phyloP scores from a whole-genome alignment of 176 grass and related monocot genomes.

The Phoenix dactylifera region DNA sequence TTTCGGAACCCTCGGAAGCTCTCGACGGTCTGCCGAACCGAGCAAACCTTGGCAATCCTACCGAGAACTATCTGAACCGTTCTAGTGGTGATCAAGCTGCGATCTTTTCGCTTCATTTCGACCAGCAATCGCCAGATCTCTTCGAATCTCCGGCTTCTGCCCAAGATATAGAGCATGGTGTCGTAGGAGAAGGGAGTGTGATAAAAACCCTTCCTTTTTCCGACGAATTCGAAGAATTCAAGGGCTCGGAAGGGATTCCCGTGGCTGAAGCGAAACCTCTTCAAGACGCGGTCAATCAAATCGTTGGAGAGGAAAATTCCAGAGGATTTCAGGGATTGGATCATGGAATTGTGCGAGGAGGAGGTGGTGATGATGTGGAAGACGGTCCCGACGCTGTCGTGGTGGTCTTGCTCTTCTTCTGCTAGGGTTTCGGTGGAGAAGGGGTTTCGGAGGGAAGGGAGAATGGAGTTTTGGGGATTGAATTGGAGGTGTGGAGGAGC shows the following conservation, averaged over 20 bases:
- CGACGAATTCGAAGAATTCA: slow-evolving; percentile 50
- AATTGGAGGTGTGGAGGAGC: too few relatives aligned
- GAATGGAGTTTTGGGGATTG: too few relatives aligned
- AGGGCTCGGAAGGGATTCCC: slow-evolving; percentile 64
- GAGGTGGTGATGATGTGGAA: slow-evolving; percentile 47
- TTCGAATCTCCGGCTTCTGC: slow-evolving; percentile 50
- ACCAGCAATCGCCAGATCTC: slow-evolving; percentile 46
- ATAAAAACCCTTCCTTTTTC: slow-evolving; percentile 36
- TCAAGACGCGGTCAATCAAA: slow-evolving; percentile 64
- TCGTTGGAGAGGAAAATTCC: slow-evolving; percentile 36
- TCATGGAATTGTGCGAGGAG: slow-evolving; percentile 45
- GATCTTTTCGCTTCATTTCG: slow-evolving; percentile 30
- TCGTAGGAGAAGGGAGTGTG: slow-evolving; percentile 62
- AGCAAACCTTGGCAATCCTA: slow-evolving; percentile 84
- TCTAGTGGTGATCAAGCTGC: slow-evolving; percentile 42
- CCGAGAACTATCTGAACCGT: slow-evolving; percentile 70
- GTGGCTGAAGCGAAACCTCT: slow-evolving; percentile 69
- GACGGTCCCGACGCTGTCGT: slow-evolving; percentile 24
- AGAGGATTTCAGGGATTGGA: slow-evolving; percentile 27
- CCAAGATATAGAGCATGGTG: slow-evolving; percentile 77
- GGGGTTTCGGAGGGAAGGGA: too few relatives aligned
- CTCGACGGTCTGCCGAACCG: slow-evolving; percentile 54
- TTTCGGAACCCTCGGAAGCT: slow-evolving; percentile 55
- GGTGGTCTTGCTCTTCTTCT: background rate
- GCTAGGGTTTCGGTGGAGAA: too few relatives aligned